These are phyloP conservation scores for Penicillium oxalicum DNA, from an alignment of 2,329 filamentous ascomycete genomes.

Conservation along the genomic window DNA sequence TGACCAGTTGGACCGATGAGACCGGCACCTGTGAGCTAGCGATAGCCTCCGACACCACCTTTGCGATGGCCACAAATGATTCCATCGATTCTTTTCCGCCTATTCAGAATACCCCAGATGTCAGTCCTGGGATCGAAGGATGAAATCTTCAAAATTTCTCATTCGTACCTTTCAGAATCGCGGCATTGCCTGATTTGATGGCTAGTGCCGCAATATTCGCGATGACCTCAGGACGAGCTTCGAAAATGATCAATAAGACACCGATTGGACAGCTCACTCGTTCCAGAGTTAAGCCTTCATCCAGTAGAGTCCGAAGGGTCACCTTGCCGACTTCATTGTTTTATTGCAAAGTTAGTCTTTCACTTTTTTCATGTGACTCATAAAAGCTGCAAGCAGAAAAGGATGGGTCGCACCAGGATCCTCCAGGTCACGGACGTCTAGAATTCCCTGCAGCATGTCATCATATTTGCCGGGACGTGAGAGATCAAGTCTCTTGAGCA, in stretches of 20 bases:
- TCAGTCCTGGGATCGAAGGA: constrained; percentile 1
- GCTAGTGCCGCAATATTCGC: constrained; percentile 95
- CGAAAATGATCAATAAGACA: constrained; percentile 96
- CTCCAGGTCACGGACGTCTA: constrained; percentile 75
- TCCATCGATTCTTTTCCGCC: constrained; percentile 91
- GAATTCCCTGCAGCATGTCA: constrained; percentile 92
- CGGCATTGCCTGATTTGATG: constrained; percentile 94
- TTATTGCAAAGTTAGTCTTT: constrained; percentile 8
- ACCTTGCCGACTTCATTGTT: constrained; percentile 66
- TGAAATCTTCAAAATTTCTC: constrained; percentile 1
- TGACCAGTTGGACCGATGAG: constrained; percentile 85
- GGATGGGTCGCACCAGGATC: constrained; percentile 67
- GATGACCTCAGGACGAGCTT: constrained; percentile 94
- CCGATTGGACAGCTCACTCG: constrained; percentile 91
- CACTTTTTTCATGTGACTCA: background rate
- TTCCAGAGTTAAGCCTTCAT: constrained; percentile 78
- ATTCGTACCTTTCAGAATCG: constrained; percentile 74
- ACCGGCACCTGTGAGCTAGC: constrained; percentile 69
- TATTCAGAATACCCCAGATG: constrained; percentile 25
- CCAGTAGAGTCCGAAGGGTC: constrained; percentile 75
- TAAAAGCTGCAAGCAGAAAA: background rate
- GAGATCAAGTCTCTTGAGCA: constrained; percentile 84
- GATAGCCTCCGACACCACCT: constrained; percentile 74
- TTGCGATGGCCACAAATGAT: constrained; percentile 88
- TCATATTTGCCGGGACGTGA: constrained; percentile 86